These are phyloP conservation scores for Datura wrightii DNA, from an alignment of 257 asterid genomes.

Conservation along the genomic window DNA sequence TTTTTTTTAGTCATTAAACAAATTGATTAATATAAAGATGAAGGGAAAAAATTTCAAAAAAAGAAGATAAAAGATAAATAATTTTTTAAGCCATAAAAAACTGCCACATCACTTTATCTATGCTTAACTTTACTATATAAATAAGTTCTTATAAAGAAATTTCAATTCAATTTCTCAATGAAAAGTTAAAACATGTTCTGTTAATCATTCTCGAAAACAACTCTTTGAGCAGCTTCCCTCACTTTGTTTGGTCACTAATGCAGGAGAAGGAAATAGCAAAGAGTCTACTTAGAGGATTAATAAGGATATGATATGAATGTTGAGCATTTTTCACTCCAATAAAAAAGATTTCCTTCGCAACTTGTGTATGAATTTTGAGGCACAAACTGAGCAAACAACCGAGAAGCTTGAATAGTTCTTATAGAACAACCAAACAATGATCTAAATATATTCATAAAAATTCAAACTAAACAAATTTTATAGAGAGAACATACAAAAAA, in stretches of 20 bases:
- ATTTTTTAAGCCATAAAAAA: too few species aligned
- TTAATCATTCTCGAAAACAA: neutral
- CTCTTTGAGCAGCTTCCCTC: neutral
- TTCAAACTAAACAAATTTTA: too few species aligned
- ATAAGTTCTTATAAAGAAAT: too few species aligned
- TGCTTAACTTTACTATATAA: too few species aligned
- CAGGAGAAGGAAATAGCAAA: slow-evolving; percentile 90
- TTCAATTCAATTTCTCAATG: neutral
- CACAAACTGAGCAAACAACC: slow-evolving; percentile 12
- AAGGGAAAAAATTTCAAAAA: too few species aligned
- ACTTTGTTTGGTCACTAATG: neutral
- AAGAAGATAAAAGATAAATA: too few species aligned
- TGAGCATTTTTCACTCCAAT: slow-evolving; percentile 72
- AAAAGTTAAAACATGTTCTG: neutral
- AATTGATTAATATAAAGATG: too few species aligned
- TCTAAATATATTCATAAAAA: too few species aligned
- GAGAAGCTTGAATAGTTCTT: neutral
- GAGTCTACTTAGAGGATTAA: slow-evolving; percentile 84
- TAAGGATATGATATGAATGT: slow-evolving; percentile 58
- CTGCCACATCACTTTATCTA: too few species aligned
- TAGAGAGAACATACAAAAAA: too few species aligned
- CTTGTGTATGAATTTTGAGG: neutral
- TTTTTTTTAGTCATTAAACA: too few species aligned
- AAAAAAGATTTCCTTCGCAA: neutral
- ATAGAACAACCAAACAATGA: neutral